phyloP scores from a whole-genome alignment of 768 basidiomycete species.

The Psilocybe cyanescens region DNA sequence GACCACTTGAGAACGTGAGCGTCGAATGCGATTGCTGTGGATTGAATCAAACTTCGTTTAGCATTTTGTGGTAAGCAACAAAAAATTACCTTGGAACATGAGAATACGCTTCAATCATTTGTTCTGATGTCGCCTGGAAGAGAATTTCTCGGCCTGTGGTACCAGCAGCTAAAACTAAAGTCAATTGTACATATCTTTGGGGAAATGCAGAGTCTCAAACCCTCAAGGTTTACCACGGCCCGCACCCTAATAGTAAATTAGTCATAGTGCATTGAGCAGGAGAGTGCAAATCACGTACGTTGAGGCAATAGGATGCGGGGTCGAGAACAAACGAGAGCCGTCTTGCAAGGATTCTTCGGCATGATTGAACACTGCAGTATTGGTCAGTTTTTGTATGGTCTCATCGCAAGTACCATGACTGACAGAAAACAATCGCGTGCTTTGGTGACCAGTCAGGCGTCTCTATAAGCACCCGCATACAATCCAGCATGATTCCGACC shows the following conservation, averaged over 20 bases:
- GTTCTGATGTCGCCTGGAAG: constrained; percentile 94
- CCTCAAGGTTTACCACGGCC: constrained; percentile 90
- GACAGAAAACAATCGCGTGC: constrained; percentile 82
- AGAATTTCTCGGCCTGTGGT: constrained; percentile 86
- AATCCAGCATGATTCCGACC: constrained; percentile 92
- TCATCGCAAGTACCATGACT: constrained; percentile 31
- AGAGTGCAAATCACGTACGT: constrained; percentile 51
- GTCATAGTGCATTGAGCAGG: neutral
- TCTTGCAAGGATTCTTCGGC: constrained; percentile 96
- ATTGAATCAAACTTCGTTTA: neutral
- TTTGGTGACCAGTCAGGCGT: constrained; percentile 74
- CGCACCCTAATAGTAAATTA: constrained; percentile 56
- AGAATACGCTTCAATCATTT: constrained; percentile 93
- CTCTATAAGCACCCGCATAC: constrained; percentile 73
- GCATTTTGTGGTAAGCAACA: no score
- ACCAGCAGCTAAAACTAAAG: constrained; percentile 67
- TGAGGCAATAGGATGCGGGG: constrained; percentile 76
- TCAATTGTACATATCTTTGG: neutral
- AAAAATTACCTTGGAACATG: constrained; percentile 71
- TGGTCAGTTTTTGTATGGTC: neutral
- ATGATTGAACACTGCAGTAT: constrained; percentile 83
- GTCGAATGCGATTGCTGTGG: constrained; percentile 82
- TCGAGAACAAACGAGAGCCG: constrained; percentile 91
- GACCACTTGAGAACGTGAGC: constrained; percentile 89
- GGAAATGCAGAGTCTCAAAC: constrained; percentile 34